phyloP scores from a whole-genome alignment of 768 basidiomycete genomes.

The Lyophyllum shimeji region DNA sequence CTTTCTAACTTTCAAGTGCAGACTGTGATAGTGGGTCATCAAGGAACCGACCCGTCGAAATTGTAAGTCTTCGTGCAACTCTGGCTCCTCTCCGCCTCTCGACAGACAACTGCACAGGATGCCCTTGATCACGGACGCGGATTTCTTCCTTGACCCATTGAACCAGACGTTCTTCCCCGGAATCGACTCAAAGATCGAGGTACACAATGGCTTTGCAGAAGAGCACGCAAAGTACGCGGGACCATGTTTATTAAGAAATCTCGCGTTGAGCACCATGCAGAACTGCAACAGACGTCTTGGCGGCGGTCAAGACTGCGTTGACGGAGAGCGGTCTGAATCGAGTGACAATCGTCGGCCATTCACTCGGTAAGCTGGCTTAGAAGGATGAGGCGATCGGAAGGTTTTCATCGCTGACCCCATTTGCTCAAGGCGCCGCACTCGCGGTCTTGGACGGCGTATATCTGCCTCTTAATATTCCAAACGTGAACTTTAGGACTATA shows the following conservation, averaged over 20 bases:
- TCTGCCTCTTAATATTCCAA: conserved; percentile 50
- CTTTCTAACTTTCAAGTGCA: background rate
- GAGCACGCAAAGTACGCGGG: conserved; percentile 43
- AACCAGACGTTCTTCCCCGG: conserved; percentile 49
- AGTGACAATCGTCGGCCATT: conserved; percentile 47
- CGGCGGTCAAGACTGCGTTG: conserved; percentile 43
- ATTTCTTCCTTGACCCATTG: conserved; percentile 34
- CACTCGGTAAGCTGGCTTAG: conserved; percentile 21
- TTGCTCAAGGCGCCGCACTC: conserved; percentile 32
- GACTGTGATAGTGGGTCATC: conserved; percentile 20
- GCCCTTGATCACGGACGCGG: conserved; percentile 38
- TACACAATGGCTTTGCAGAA: conserved; percentile 48
- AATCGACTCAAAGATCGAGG: conserved; percentile 37
- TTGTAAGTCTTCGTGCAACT: conserved; percentile 20
- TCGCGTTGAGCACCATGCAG: conserved; percentile 21
- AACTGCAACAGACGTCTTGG: conserved; percentile 38
- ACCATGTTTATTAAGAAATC: background rate
- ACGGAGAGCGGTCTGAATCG: conserved; percentile 29
- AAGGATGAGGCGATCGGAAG: conserved; percentile 31
- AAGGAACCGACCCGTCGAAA: conserved; percentile 23
- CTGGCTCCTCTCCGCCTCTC: background rate
- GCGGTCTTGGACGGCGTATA: conserved; percentile 50
- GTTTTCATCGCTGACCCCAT: conserved; percentile 21
- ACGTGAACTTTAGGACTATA: conserved; percentile 34
- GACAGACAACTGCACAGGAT: conserved; percentile 11